phyloP scores from a whole-genome alignment of 441 rosid species.

The Geranium incanum region DNA sequence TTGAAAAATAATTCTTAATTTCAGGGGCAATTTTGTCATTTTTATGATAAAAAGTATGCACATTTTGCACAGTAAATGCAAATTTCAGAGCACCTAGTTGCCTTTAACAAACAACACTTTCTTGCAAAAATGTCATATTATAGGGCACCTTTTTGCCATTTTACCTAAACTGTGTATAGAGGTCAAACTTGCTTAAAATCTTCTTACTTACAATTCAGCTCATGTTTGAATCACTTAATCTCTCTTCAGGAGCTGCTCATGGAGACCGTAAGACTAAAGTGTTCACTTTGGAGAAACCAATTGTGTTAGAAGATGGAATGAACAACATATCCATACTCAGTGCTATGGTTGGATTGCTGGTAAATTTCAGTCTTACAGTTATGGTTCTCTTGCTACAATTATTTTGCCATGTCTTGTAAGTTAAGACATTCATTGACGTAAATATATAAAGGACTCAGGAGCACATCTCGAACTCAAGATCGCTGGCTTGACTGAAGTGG shows the following conservation, averaged over 20 bases:
- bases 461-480: constrained; percentile 45
- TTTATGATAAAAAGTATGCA: too few relatives aligned
- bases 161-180: too few relatives aligned
- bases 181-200: too few relatives aligned
- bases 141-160: too few relatives aligned
- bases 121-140: too few relatives aligned
- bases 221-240: background rate
- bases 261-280: constrained; percentile 47
- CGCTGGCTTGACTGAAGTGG: constrained; percentile 40
- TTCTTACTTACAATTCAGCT: background rate
- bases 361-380: constrained; percentile 17
- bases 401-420: background rate
- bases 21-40: too few relatives aligned
- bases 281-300: constrained; percentile 36
- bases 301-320: constrained; percentile 30
- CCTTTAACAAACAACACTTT: too few relatives aligned
- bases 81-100: too few relatives aligned
- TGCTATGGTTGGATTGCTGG: constrained; percentile 66
- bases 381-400: background rate
- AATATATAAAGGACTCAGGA: constrained; percentile 45
- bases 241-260: constrained; percentile 43
- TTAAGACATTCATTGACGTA: background rate
- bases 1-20: too few relatives aligned
- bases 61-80: too few relatives aligned
- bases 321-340: constrained; percentile 56